These are phyloP conservation scores for Didymella keratinophila DNA, from an alignment of 2,329 filamentous ascomycete genomes.

Conservation along the genomic window DNA sequence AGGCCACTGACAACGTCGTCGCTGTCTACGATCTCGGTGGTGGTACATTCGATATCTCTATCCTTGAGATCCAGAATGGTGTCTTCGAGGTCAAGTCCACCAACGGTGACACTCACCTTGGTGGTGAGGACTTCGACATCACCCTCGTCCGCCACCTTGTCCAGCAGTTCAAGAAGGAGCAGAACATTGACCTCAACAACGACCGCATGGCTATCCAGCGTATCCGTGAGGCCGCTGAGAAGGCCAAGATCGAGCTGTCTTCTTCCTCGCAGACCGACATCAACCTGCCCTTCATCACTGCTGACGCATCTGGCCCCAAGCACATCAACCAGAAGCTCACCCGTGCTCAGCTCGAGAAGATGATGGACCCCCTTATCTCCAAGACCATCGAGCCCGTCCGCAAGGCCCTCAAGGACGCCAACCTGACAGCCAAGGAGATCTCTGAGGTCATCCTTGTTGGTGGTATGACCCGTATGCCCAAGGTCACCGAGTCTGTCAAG, in stretches of 20 bases:
- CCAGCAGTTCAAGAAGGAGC: conserved; percentile 95
- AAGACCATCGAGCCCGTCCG: conserved; percentile 90
- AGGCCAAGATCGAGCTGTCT: conserved; percentile 98
- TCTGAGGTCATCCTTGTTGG: conserved; percentile 97
- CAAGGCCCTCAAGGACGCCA: conserved; percentile 96
- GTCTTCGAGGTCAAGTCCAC: conserved; percentile 99
- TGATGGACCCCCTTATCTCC: conserved; percentile 88
- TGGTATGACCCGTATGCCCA: conserved; percentile 99
- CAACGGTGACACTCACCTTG: conserved; percentile 97
- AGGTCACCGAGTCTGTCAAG: conserved; percentile 96
- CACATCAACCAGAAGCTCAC: conserved; percentile 98
- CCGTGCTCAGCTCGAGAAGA: conserved; percentile 88
- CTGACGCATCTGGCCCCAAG: conserved; percentile 93
- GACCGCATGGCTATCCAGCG: conserved; percentile 99
- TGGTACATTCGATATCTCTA: conserved; percentile 99
- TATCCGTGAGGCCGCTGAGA: conserved; percentile 98
- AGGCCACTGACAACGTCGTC: conserved; percentile 87
- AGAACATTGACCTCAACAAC: conserved; percentile 83
- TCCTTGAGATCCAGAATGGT: conserved; percentile 96
- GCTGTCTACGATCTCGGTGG: conserved; percentile 98
- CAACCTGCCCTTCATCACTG: conserved; percentile 98
- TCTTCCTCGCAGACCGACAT: conserved; percentile 96
- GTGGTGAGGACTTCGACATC: conserved; percentile 98
- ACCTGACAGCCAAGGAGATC: conserved; percentile 89
- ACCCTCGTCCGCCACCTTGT: conserved; percentile 92